Conservation (phyloP, 352 stramenopile species). For the Pythium folliculosum region DNA sequence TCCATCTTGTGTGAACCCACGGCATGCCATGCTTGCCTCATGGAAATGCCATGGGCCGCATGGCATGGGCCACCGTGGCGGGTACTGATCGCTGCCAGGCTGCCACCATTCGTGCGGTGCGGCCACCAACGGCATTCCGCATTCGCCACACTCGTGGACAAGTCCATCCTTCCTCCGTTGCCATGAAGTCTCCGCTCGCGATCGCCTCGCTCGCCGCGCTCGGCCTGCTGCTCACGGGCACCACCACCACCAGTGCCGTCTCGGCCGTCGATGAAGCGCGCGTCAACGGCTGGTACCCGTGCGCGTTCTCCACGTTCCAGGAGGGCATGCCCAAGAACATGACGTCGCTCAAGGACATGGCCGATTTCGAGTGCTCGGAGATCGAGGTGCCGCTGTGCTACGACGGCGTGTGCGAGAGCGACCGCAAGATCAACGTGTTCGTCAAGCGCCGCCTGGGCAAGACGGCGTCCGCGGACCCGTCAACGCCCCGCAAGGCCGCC, state of each 20-base stretch:
- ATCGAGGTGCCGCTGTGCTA: conserved; percentile 76
- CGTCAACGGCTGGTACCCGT: conserved; percentile 69
- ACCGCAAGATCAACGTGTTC: conserved; percentile 53
- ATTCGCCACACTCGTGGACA: background rate
- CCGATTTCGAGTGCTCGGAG: conserved; percentile 57
- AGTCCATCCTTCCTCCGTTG: background rate
- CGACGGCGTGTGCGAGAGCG: conserved; percentile 58
- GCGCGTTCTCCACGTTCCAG: conserved; percentile 32
- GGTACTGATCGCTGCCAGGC: background rate
- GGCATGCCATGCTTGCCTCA: too few relatives aligned
- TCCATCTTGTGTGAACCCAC: too few relatives aligned
- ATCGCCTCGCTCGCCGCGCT: conserved; percentile 9
- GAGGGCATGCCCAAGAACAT: conserved; percentile 8
- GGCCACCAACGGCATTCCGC: background rate
- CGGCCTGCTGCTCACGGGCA: background rate
- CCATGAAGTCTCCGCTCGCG: conserved; percentile 13
- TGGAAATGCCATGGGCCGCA: background rate
- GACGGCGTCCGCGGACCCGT: background rate
- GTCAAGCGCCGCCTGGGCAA: conserved; percentile 32
- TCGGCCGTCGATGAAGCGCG: conserved; percentile 20
- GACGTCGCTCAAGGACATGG: background rate
- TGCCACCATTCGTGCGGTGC: background rate
- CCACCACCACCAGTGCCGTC: background rate
- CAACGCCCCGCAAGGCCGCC: conserved; percentile 5
- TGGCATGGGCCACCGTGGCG: background rate